Conservation (phyloP, 495 filamentous ascomycete species). For the Aspergillus diversus region DNA sequence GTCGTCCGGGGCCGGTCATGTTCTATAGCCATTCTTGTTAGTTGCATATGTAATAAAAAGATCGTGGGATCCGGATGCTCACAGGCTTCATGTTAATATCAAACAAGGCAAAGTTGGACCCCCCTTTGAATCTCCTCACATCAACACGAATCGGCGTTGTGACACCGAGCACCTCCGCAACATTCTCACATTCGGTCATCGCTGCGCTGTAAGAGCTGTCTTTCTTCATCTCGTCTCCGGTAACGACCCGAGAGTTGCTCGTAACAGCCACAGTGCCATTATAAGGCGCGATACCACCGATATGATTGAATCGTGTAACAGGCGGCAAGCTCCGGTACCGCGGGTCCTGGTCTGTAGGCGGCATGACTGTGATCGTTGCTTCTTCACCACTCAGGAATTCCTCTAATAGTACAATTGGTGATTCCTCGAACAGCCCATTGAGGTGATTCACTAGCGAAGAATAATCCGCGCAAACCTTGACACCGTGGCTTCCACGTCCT, state of each 20-base stretch:
- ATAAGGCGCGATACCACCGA: slow-evolving; percentile 35
- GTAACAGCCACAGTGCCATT: slow-evolving; percentile 39
- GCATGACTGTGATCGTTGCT: slow-evolving; percentile 44
- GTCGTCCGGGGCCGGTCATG: slow-evolving; percentile 35
- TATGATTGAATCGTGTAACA: slow-evolving; percentile 41
- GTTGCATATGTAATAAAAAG: neutral
- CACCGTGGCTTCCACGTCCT: slow-evolving; percentile 34
- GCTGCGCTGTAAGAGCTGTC: slow-evolving; percentile 23
- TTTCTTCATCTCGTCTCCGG: slow-evolving; percentile 18
- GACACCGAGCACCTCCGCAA: slow-evolving; percentile 30
- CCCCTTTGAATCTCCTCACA: slow-evolving; percentile 30
- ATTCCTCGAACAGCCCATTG: slow-evolving; percentile 27
- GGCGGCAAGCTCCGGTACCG: slow-evolving; percentile 38
- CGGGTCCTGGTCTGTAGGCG: slow-evolving; percentile 26
- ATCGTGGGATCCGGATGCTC: slow-evolving; percentile 14
- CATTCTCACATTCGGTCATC: slow-evolving; percentile 32
- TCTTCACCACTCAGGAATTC: slow-evolving; percentile 43
- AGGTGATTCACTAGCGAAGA: slow-evolving; percentile 29
- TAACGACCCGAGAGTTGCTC: slow-evolving; percentile 33
- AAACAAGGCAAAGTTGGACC: slow-evolving; percentile 38
- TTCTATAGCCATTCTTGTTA: slow-evolving; percentile 22
- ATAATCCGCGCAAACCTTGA: slow-evolving; percentile 33
- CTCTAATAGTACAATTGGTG: slow-evolving; percentile 35
- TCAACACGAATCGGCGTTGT: slow-evolving; percentile 41
- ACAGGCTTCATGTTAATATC: slow-evolving; percentile 48